Conservation (phyloP, 2,329 filamentous ascomycete genomes). For the Botrytis deweyae region DNA sequence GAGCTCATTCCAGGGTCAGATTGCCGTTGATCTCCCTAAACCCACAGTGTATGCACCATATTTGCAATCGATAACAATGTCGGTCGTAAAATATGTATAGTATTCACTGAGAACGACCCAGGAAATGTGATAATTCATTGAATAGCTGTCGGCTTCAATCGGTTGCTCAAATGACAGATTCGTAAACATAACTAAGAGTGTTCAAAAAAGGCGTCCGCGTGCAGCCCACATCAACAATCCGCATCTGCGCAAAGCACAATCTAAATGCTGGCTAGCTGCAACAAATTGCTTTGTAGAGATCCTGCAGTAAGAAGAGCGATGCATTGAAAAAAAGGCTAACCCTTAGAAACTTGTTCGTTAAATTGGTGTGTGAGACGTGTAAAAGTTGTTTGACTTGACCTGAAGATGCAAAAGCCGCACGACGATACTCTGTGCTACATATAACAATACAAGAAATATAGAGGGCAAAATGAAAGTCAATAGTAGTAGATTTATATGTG, state of each 20-base stretch:
- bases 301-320: not conserved
- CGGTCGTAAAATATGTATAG: not conserved
- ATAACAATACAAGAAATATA: not conserved
- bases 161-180: not conserved
- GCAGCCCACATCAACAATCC: too few species aligned
- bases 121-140: fast-evolving
- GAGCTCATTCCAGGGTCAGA: not conserved
- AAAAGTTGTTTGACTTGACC: not conserved
- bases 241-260: not conserved
- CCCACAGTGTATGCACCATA: not conserved
- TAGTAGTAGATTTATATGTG: not conserved
- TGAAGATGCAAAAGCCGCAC: not conserved
- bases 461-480: not conserved
- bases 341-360: not conserved
- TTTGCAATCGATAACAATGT: not conserved
- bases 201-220: not conserved
- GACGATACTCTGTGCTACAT: too few species aligned
- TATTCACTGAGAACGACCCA: not conserved
- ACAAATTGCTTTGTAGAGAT: not conserved
- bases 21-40: not conserved
- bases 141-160: not conserved
- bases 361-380: not conserved
- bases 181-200: not conserved
- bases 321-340: not conserved
- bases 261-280: too few species aligned